Evolutionary conservation across 2,329 filamentous ascomycete species (phyloP).

Genomic region (Elsinoe necatrix): DNA sequence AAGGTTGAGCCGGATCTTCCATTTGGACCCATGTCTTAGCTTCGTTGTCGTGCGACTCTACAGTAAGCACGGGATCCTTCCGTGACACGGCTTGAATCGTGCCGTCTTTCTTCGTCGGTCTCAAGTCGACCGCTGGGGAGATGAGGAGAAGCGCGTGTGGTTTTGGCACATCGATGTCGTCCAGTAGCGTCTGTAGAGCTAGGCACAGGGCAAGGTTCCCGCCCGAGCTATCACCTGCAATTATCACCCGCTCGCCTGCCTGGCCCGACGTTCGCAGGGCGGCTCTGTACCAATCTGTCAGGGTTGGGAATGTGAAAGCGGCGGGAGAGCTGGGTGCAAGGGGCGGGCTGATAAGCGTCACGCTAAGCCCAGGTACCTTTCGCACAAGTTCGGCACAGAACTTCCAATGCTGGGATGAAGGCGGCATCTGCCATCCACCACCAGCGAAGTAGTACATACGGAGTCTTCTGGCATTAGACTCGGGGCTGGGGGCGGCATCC

Average conservation of each 20-base stretch:
- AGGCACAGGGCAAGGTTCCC: conserved; percentile 45
- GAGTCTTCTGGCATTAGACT: conserved; percentile 19
- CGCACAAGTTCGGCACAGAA: conserved; percentile 40
- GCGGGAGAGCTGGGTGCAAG: conserved; percentile 48
- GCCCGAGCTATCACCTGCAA: conserved; percentile 50
- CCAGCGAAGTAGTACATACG: conserved; percentile 49
- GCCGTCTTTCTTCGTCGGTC: conserved; percentile 25
- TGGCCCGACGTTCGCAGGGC: conserved; percentile 35
- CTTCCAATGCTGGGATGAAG: conserved; percentile 46
- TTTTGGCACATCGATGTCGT: conserved; percentile 22
- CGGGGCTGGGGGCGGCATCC: neutral
- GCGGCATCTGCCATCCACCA: conserved; percentile 48
- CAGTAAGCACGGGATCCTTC: conserved; percentile 41
- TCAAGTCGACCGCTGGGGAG: conserved; percentile 43
- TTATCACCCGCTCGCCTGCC: conserved; percentile 37
- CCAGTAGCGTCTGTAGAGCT: conserved; percentile 31
- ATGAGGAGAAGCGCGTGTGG: conserved; percentile 38
- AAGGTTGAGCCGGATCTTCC: conserved; percentile 36
- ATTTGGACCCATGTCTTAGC: conserved; percentile 37
- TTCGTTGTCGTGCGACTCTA: conserved; percentile 34
- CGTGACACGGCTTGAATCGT: conserved; percentile 22
- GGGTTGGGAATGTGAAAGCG: conserved; percentile 39
- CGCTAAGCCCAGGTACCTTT: conserved; percentile 33
- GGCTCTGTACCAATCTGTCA: conserved; percentile 38
- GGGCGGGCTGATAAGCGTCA: conserved; percentile 46